phyloP scores from a whole-genome alignment of 2,329 filamentous ascomycete species.

The Colletotrichum sansevieriae region DNA sequence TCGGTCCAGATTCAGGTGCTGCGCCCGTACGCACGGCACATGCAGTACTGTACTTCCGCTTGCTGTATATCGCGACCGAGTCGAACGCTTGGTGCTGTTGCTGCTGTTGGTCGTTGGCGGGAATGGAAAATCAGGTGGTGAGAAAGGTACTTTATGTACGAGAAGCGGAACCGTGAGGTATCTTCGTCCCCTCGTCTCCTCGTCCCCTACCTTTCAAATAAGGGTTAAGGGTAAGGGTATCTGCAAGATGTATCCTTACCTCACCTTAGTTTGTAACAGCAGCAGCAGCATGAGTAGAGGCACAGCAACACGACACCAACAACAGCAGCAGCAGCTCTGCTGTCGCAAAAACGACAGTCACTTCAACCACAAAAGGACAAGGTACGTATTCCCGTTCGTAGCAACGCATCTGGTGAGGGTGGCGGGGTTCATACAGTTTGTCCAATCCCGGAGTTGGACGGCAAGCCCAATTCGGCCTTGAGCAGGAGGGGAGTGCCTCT shows the following conservation, averaged over 20 bases:
- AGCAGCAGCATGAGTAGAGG: slow-evolving; percentile 1
- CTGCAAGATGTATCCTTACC: slow-evolving; percentile 9
- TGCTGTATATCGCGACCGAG: slow-evolving; percentile 16
- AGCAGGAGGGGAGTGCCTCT: slow-evolving; percentile 36
- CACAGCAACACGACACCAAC: slow-evolving; percentile 17
- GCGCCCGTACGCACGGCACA: slow-evolving; percentile 34
- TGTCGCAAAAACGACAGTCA: slow-evolving; percentile 6
- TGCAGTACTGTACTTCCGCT: slow-evolving; percentile 29
- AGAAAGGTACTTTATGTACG: slow-evolving; percentile 14
- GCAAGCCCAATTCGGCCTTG: slow-evolving; percentile 34
- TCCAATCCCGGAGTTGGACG: slow-evolving; percentile 39
- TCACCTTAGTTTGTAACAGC: background rate
- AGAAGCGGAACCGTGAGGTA: background rate
- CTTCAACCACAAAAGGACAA: slow-evolving; percentile 19
- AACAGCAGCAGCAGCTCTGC: slow-evolving; percentile 16
- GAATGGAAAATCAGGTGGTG: slow-evolving; percentile 9
- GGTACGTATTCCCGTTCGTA: slow-evolving; percentile 31
- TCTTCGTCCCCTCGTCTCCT: background rate
- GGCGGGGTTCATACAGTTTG: slow-evolving; percentile 41
- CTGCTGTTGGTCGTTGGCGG: slow-evolving; percentile 17
- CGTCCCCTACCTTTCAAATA: slow-evolving; percentile 1
- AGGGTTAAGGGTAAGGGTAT: slow-evolving; percentile 23
- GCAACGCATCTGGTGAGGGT: slow-evolving; percentile 33
- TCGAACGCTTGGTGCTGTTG: slow-evolving; percentile 3
- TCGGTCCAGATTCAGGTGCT: slow-evolving; percentile 25